phyloP scores from a whole-genome alignment of 371 early-diverging fungal genomes.

The Nematocida ausubeli region DNA sequence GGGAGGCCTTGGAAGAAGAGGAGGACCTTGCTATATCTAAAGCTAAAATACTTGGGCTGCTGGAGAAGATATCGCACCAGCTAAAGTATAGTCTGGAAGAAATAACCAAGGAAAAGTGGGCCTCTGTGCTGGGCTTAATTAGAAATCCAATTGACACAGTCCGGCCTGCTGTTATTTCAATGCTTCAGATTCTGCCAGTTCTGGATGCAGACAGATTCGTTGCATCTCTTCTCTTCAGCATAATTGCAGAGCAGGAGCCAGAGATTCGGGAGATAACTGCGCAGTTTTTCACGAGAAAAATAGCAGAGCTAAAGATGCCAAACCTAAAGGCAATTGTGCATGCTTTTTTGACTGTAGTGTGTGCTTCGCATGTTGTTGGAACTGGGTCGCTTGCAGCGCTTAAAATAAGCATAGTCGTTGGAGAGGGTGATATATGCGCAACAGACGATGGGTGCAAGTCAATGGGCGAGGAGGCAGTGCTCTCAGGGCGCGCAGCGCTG shows the following conservation, averaged over 20 bases:
- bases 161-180: conserved; percentile 22
- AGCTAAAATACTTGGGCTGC: conserved; percentile 56
- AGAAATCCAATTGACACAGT: conserved; percentile 47
- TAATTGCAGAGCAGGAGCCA: conserved; percentile 56
- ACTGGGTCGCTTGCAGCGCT: not conserved
- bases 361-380: not conserved
- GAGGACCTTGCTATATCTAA: conserved; percentile 62
- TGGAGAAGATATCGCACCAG: conserved; percentile 34
- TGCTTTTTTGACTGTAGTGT: conserved; percentile 1
- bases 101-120: conserved; percentile 26
- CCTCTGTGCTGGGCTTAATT: conserved; percentile 59
- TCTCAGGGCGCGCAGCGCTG: conserved; percentile 4
- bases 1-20: conserved; percentile 60
- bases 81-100: conserved; percentile 4
- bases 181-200: conserved; percentile 4
- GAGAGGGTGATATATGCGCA: conserved; percentile 45
- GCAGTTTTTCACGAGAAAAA: conserved; percentile 16
- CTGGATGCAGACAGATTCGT: not conserved
- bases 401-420: conserved; percentile 19
- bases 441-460: conserved; percentile 54
- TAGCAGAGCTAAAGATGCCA: not conserved
- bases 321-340: not conserved
- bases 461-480: conserved; percentile 26
- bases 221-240: conserved; percentile 41
- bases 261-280: conserved; percentile 50